Percentiles rank a stretch among this genome's conserved stretches.
Evolutionary conservation across 768 basidiomycete genomes (phyloP).

Genomic region (Tylopilus plumbeoviolaceoides): DNA sequence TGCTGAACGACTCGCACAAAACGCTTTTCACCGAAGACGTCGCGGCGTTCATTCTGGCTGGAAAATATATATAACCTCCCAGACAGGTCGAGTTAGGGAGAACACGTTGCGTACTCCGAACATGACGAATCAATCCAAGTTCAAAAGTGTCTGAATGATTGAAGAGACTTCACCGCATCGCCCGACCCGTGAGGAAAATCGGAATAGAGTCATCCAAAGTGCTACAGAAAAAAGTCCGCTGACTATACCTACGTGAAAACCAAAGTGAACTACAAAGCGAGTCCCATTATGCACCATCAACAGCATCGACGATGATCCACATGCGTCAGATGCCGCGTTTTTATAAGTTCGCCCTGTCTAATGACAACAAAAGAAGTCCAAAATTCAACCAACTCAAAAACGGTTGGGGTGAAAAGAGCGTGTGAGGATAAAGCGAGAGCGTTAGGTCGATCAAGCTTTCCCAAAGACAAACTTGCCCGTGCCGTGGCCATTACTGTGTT

Average conservation of each 20-base stretch:
- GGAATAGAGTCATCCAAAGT: too few relatives aligned
- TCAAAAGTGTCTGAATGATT: too few relatives aligned
- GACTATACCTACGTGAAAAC: constrained; percentile 12
- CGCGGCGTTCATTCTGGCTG: too few relatives aligned
- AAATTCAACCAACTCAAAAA: not conserved
- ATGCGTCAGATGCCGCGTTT: constrained; percentile 10
- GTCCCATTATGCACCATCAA: constrained; percentile 16
- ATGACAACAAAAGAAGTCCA: not conserved
- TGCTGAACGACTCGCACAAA: too few relatives aligned
- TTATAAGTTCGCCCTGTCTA: not conserved
- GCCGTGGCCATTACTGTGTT: constrained; percentile 34
- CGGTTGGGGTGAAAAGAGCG: constrained; percentile 1
- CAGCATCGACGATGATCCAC: constrained; percentile 9
- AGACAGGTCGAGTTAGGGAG: too few relatives aligned
- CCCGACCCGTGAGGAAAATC: too few relatives aligned
- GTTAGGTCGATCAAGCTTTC: constrained; percentile 28
- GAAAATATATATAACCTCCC: too few relatives aligned
- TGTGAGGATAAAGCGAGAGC: not conserved
- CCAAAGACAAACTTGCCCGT: constrained; percentile 50
- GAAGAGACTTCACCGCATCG: too few relatives aligned
- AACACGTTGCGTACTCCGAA: too few relatives aligned
- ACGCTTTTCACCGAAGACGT: too few relatives aligned
- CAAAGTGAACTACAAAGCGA: constrained; percentile 4
- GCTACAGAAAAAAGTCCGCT: too few relatives aligned
- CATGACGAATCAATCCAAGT: too few relatives aligned